phyloP scores from a whole-genome alignment of 2,329 filamentous ascomycete genomes.

The Exophiala bonariae region DNA sequence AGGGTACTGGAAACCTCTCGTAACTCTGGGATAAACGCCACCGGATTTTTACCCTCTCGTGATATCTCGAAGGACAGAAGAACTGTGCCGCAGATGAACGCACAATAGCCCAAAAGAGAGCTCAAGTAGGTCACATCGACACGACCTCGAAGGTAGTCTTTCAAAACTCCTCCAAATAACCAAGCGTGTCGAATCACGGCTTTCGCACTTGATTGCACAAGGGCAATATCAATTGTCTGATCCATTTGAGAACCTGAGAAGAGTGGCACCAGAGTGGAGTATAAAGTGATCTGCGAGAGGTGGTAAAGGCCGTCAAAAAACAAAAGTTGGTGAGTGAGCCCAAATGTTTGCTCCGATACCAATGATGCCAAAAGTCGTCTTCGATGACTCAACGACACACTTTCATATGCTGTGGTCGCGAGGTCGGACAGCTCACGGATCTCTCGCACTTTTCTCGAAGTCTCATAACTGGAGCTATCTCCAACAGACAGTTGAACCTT shows the following conservation, averaged over 20 bases:
- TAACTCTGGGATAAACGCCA: background rate
- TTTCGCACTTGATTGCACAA: background rate
- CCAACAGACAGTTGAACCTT: background rate
- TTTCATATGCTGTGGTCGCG: background rate
- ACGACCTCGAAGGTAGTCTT: background rate
- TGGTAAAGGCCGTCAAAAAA: background rate
- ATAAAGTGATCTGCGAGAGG: constrained; percentile 1
- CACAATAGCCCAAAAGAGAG: background rate
- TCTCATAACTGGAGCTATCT: background rate
- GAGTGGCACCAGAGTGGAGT: constrained; percentile 1
- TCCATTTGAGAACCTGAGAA: background rate
- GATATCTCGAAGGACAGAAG: background rate
- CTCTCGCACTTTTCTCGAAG: background rate
- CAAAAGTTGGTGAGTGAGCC: background rate
- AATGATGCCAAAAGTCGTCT: background rate
- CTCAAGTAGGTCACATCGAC: background rate
- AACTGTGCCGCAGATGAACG: background rate
- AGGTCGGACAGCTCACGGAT: background rate
- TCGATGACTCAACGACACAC: background rate
- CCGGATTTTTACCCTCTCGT: background rate
- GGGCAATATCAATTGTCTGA: background rate
- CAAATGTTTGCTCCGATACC: background rate
- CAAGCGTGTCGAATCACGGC: background rate
- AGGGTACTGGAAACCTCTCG: background rate
- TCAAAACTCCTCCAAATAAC: background rate